These are phyloP conservation scores for Fusarium hainanense DNA, from an alignment of 2,329 filamentous ascomycete species.

Conservation along the genomic window DNA sequence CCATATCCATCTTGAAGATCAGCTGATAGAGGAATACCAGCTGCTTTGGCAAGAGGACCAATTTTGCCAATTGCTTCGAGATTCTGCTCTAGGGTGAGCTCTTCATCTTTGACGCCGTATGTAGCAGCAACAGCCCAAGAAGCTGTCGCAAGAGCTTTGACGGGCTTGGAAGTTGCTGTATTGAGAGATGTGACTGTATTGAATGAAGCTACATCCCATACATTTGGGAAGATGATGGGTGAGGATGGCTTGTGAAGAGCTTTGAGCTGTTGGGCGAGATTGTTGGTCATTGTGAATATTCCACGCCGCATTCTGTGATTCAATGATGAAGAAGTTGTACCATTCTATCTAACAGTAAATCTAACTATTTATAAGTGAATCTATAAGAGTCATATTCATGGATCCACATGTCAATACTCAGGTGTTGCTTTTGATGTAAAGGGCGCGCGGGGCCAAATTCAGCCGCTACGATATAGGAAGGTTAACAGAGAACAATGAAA, in stretches of 20 bases:
- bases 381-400: not conserved
- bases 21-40: conserved; percentile 62
- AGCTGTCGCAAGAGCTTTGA: conserved; percentile 60
- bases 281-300: conserved; percentile 42
- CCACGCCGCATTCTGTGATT: not conserved
- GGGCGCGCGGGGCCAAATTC: conserved; percentile 31
- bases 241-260: conserved; percentile 61
- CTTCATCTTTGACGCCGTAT: conserved; percentile 58
- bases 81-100: conserved; percentile 63
- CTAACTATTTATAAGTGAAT: conserved; percentile 2
- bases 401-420: not conserved
- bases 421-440: conserved; percentile 28
- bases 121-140: conserved; percentile 62
- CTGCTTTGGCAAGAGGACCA: conserved; percentile 53
- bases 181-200: conserved; percentile 58
- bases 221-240: conserved; percentile 66
- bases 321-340: not conserved
- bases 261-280: conserved; percentile 52
- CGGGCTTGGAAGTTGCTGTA: conserved; percentile 48
- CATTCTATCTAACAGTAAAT: rapidly evolving
- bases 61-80: conserved; percentile 60
- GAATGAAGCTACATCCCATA: conserved; percentile 65
- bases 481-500: not conserved
- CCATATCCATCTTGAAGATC: conserved; percentile 72
- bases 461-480: not conserved